These are phyloP conservation scores for Claviceps spartinae DNA, from an alignment of 2,329 filamentous ascomycete genomes.

Conservation along the genomic window DNA sequence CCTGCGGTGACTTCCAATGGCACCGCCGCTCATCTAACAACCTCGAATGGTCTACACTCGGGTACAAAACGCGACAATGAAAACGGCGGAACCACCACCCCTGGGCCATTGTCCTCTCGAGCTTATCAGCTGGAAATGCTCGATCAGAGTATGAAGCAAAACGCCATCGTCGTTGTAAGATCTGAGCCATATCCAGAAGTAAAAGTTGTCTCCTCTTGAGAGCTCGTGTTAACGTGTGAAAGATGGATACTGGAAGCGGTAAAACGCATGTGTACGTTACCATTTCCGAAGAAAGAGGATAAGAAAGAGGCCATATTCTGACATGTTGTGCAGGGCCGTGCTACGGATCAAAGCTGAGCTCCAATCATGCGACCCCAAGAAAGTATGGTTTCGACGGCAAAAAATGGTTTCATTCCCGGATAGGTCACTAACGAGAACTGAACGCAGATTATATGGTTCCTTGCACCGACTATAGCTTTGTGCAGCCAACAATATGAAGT, in stretches of 20 bases:
- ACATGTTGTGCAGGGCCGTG: slow-evolving; percentile 37
- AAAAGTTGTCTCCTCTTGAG: neutral
- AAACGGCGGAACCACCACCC: neutral
- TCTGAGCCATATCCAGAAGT: neutral
- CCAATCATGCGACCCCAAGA: slow-evolving; percentile 34
- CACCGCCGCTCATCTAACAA: neutral
- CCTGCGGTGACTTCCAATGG: slow-evolving; percentile 3
- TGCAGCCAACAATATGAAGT: slow-evolving; percentile 52
- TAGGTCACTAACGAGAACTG: neutral
- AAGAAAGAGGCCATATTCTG: neutral
- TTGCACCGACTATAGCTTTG: slow-evolving; percentile 55
- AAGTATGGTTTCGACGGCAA: slow-evolving; percentile 28
- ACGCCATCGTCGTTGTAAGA: slow-evolving; percentile 57
- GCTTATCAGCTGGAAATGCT: slow-evolving; percentile 69
- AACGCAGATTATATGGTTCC: slow-evolving; percentile 51
- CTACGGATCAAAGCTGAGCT: slow-evolving; percentile 54
- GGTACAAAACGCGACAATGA: slow-evolving; percentile 1
- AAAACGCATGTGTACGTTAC: slow-evolving; percentile 60
- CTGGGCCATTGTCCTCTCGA: slow-evolving; percentile 29
- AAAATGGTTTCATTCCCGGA: neutral
- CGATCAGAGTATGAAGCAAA: slow-evolving; percentile 50
- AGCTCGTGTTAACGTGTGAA: neutral
- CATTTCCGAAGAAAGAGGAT: neutral
- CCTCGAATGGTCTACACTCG: neutral
- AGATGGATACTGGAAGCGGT: slow-evolving; percentile 73